A percentile compares a stretch with the other conserved stretches of the same genome.
phyloP scores from a whole-genome alignment of 352 stramenopile species.

The Phytopythium vexans region DNA sequence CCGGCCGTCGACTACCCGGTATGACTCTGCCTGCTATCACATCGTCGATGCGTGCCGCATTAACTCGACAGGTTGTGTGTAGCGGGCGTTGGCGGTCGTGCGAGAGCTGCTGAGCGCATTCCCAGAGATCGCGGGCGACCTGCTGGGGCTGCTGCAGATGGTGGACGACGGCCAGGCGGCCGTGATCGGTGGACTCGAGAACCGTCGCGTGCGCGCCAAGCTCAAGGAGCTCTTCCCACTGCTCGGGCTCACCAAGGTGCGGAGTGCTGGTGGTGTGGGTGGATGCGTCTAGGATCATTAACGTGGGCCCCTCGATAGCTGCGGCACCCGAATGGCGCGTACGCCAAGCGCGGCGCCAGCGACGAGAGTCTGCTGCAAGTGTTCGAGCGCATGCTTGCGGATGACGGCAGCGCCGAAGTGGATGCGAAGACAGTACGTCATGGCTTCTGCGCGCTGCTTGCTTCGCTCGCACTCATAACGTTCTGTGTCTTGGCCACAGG shows the following conservation, averaged over 20 bases:
- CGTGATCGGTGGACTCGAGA: slow-evolving; percentile 75
- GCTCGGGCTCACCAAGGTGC: slow-evolving; percentile 60
- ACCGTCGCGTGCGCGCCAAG: slow-evolving; percentile 58
- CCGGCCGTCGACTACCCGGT: slow-evolving; percentile 21
- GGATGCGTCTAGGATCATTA: too few species aligned
- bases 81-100: slow-evolving; percentile 46
- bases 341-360: slow-evolving; percentile 26
- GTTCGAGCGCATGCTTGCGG: slow-evolving; percentile 43
- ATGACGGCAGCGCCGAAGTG: slow-evolving; percentile 5
- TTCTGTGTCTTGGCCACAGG: not conserved
- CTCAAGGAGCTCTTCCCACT: slow-evolving; percentile 71
- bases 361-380: slow-evolving; percentile 42
- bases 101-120: slow-evolving; percentile 60
- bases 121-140: slow-evolving; percentile 56
- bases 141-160: slow-evolving; percentile 70
- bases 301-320: slow-evolving; percentile 16
- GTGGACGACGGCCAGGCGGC: slow-evolving; percentile 71
- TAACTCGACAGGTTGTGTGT: not conserved
- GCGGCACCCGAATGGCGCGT: slow-evolving; percentile 50
- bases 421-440: not conserved
- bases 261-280: not conserved
- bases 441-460: not conserved
- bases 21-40: not conserved
- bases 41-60: not conserved
- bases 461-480: not conserved